phyloP scores from a whole-genome alignment of 169 alveolate species.

The Pseudocohnilembus persalinus region DNA sequence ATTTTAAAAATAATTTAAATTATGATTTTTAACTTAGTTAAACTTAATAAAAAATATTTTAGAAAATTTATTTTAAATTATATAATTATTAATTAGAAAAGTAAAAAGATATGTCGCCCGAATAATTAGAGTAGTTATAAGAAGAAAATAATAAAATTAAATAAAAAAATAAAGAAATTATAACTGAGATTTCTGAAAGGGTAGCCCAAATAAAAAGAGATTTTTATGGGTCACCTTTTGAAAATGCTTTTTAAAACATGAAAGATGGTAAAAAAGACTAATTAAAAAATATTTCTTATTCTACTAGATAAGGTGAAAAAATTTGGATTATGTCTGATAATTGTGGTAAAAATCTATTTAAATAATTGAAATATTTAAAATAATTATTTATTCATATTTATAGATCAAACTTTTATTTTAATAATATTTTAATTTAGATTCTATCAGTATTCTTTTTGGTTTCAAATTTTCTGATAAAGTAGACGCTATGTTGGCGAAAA shows the following conservation, averaged over 20 bases:
- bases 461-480: constrained; percentile 13
- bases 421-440: no score
- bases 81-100: no score
- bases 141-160: constrained; percentile 5
- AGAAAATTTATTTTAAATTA: no score
- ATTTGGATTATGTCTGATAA: constrained; percentile 3
- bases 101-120: not conserved
- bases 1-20: not conserved
- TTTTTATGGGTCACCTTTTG: constrained; percentile 14
- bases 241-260: constrained; percentile 2
- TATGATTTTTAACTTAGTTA: no score
- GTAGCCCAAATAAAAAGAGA: not conserved
- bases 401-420: no score
- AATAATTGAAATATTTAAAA: not conserved
- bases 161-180: constrained; percentile 4
- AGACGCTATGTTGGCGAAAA: constrained; percentile 9
- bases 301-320: constrained; percentile 12
- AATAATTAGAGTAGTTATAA: constrained; percentile 1
- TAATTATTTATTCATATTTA: constrained; percentile 1
- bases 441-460: constrained; percentile 10
- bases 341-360: not conserved
- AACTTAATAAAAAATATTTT: no score
- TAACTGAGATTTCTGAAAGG: not conserved
- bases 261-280: not conserved
- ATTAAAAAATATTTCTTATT: not conserved